phyloP scores from a whole-genome alignment of 176 grass and related monocot species.

The Aegilops speltoides region DNA sequence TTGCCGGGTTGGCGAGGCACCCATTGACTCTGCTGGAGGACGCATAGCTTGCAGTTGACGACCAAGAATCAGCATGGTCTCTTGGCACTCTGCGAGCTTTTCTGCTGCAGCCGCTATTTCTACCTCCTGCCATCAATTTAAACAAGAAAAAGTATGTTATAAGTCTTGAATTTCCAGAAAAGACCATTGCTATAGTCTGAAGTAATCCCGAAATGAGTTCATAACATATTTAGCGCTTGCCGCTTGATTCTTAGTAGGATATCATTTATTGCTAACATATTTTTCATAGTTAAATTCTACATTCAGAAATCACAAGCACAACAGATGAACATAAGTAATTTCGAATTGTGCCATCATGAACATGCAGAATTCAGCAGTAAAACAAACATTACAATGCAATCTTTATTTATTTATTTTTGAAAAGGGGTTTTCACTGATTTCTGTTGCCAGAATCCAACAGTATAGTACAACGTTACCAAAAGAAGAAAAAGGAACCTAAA shows the following conservation, averaged over 20 bases:
- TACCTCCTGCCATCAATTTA: conserved; percentile 59
- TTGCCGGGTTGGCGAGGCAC: conserved; percentile 57
- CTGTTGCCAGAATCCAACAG: too few relatives aligned
- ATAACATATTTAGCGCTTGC: neutral
- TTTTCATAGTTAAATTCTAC: conserved; percentile 8
- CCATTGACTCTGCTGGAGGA: conserved; percentile 56
- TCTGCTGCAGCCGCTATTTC: conserved; percentile 90
- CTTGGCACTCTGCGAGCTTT: conserved; percentile 95
- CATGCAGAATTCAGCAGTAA: neutral
- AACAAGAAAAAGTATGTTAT: neutral
- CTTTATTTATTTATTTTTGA: neutral
- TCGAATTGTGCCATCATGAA: neutral
- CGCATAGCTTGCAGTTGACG: conserved; percentile 87
- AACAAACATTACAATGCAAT: conserved; percentile 2
- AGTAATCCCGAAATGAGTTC: conserved; percentile 12
- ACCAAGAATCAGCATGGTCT: conserved; percentile 90
- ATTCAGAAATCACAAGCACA: conserved; percentile 1
- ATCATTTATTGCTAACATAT: neutral
- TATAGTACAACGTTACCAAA: too few relatives aligned
- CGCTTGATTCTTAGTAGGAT: neutral
- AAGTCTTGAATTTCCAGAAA: conserved; percentile 19
- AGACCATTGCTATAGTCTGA: neutral
- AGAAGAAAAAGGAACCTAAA: too few relatives aligned
- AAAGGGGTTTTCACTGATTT: too few relatives aligned
- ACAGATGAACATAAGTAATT: neutral